These are phyloP conservation scores for Apophysomyces ossiformis DNA, from an alignment of 371 early-diverging fungal species.

Conservation along the genomic window DNA sequence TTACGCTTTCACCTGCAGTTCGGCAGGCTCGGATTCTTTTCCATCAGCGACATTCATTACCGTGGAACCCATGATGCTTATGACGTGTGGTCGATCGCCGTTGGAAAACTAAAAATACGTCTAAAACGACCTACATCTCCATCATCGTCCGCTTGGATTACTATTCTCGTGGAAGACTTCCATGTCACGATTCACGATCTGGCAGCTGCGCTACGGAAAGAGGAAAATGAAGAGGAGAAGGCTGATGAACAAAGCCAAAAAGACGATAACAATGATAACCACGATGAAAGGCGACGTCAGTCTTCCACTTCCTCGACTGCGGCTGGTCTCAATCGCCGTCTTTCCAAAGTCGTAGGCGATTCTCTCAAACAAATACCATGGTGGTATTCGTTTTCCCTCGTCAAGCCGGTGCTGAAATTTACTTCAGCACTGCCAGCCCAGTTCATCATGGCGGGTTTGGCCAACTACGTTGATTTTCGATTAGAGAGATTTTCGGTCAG, in stretches of 20 bases:
- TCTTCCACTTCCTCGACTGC: neutral
- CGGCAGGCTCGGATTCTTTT: slow-evolving; percentile 49
- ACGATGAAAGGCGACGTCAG: neutral
- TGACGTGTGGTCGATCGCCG: slow-evolving; percentile 32
- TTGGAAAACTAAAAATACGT: slow-evolving; percentile 50
- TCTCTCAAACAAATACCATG: slow-evolving; percentile 42
- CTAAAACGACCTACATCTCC: slow-evolving; percentile 29
- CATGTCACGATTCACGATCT: slow-evolving; percentile 30
- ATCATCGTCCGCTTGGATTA: slow-evolving; percentile 40
- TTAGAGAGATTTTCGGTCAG: slow-evolving; percentile 26
- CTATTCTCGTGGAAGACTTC: slow-evolving; percentile 38
- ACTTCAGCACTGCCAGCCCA: slow-evolving; percentile 55
- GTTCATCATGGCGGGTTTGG: slow-evolving; percentile 52
- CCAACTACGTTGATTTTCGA: slow-evolving; percentile 52
- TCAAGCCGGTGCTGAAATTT: slow-evolving; percentile 45
- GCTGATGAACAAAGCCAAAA: neutral
- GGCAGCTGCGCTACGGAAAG: slow-evolving; percentile 12
- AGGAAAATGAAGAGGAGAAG: slow-evolving; percentile 8
- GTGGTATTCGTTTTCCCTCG: slow-evolving; percentile 53
- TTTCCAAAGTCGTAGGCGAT: slow-evolving; percentile 34
- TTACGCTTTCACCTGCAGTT: slow-evolving; percentile 45
- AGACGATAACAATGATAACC: neutral
- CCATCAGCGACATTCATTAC: slow-evolving; percentile 43
- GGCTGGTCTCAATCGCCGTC: slow-evolving; percentile 22
- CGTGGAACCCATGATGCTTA: slow-evolving; percentile 23